Base-by-base conservation (phyloP, 352 stramenopile species). In the Thalassiosira exigua region DNA sequence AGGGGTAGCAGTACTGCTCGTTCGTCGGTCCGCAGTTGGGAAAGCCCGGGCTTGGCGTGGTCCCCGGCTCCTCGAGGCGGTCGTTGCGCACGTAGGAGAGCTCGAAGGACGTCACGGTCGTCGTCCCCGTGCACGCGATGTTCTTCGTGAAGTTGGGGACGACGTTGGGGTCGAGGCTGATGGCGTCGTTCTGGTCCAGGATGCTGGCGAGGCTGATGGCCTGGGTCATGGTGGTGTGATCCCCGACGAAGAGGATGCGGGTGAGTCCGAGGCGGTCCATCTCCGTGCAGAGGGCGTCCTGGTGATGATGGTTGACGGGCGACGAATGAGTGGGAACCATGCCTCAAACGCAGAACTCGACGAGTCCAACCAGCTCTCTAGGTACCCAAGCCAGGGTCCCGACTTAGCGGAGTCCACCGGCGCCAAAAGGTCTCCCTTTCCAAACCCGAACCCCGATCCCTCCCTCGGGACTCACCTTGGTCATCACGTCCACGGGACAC, bases 81-180 rank as follows among this genome's bases (percentile, higher is more conserved):
- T 81, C 72, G 44, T 82, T 82, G 1, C 74, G 14, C 1, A 82
- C 48, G 41, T 75, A 82, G 7, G 59, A 62, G 17, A 82, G 52
- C 46, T 79, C 58, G 32, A 81, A 81, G 11, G 36, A 60, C 24
- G 48, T 69, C 2, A 64, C 36, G 17, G 39, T 62, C 1, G 41
- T 57, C 24, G 32, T 21, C 7, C 7, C 7, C 7, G 36, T 7
- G 32, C 74, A 82, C 5, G 29, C 24, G 41, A 84, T 76, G 0
- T 54, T 76, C 62, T 80, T 84, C 61, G 69, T 67, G 42, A 79
- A 79, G 58, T 80, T 80, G 32, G 69, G 69, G 5, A 84, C 62
- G n/a, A 80, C 70, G 19, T 39, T 54, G 4, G 75, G 56, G 44
- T 80, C 62, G 29, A 80, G 64, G 53, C 69, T 79, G 42, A 84